A percentile compares a stretch with the other conserved stretches of the same genome.
These are phyloP conservation scores for Diaporthe aspalathi DNA, from an alignment of 2,329 filamentous ascomycete species.

Conservation along the genomic window DNA sequence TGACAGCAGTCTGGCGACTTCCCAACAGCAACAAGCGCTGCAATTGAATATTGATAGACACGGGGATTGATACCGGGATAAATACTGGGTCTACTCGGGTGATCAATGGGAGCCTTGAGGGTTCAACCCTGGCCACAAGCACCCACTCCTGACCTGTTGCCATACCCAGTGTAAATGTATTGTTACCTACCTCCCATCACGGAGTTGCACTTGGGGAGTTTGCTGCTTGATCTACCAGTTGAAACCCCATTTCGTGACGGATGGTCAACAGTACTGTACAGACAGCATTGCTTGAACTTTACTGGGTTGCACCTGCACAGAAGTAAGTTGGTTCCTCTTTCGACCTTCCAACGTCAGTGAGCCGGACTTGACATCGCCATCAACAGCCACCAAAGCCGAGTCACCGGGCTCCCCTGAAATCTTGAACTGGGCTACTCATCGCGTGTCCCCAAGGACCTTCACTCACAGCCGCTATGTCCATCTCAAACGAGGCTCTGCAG, in stretches of 20 bases:
- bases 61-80: too few species aligned
- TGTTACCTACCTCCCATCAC: too few species aligned
- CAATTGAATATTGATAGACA: background rate
- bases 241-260: background rate
- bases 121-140: too few species aligned
- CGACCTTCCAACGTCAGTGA: background rate
- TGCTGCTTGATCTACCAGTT: too few species aligned
- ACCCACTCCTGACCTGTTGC: too few species aligned
- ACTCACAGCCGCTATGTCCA: constrained; percentile 71
- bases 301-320: constrained; percentile 5
- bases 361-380: background rate
- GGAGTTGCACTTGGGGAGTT: background rate
- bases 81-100: too few species aligned
- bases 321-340: constrained; percentile 8
- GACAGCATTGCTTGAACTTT: background rate
- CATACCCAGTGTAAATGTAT: too few species aligned
- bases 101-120: too few species aligned
- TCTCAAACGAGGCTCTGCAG: constrained; percentile 92
- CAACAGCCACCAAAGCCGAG: background rate
- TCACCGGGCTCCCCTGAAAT: background rate
- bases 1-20: background rate
- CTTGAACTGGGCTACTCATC: background rate
- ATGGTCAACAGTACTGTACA: background rate
- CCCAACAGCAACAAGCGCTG: background rate
- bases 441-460: background rate